These are phyloP conservation scores for Rickenella mellea DNA, from an alignment of 768 basidiomycete species.

Conservation along the genomic window DNA sequence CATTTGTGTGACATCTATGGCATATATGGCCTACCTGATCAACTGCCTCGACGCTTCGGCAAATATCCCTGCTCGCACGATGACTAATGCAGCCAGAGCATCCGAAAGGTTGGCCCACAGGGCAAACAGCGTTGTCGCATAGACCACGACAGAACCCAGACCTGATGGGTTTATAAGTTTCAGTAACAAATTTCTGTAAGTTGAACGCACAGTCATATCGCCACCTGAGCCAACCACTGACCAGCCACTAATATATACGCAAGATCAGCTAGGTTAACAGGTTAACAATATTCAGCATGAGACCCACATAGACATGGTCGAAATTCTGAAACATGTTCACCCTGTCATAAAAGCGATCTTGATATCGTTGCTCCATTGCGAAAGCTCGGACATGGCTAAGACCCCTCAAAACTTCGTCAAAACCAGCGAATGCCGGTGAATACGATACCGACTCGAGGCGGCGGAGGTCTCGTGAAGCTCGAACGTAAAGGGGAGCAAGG, in stretches of 20 bases:
- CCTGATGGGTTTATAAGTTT: constrained; percentile 22
- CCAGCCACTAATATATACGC: constrained; percentile 40
- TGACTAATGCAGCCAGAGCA: constrained; percentile 62
- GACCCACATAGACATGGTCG: constrained; percentile 59
- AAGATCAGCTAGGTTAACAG: background rate
- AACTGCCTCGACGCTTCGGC: constrained; percentile 60
- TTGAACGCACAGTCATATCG: constrained; percentile 55
- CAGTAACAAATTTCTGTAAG: background rate
- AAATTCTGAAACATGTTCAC: constrained; percentile 59
- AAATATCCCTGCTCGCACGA: constrained; percentile 60
- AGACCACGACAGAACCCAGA: constrained; percentile 64
- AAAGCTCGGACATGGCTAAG: constrained; percentile 63
- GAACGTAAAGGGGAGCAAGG: constrained; percentile 50
- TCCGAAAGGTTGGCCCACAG: constrained; percentile 45
- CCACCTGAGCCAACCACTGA: constrained; percentile 62
- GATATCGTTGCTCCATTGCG: constrained; percentile 60
- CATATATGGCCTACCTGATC: constrained; percentile 42
- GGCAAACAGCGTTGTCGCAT: constrained; percentile 59
- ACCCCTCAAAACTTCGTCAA: constrained; percentile 60
- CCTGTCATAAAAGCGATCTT: constrained; percentile 49
- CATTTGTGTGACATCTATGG: background rate
- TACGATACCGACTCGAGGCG: constrained; percentile 57
- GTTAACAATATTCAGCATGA: background rate
- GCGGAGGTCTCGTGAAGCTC: constrained; percentile 56
- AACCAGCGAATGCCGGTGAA: constrained; percentile 66